These are phyloP conservation scores for Beauveria australis DNA, from an alignment of 2,329 filamentous ascomycete genomes.

Conservation along the genomic window DNA sequence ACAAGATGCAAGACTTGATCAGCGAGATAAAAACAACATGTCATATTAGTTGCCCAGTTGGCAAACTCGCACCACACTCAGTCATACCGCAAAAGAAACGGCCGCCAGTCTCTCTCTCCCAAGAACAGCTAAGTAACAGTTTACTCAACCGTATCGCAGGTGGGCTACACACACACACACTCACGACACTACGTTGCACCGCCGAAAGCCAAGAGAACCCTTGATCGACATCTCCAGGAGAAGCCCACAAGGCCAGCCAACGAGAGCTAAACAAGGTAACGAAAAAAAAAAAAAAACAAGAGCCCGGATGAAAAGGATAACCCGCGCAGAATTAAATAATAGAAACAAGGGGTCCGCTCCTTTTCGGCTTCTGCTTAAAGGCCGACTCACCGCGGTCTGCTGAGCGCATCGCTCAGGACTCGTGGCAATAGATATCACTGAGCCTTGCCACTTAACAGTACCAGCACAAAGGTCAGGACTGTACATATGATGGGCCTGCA, in stretches of 20 bases:
- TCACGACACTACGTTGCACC: not conserved
- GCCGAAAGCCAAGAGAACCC: slow-evolving; percentile 1
- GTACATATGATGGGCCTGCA: too few species aligned
- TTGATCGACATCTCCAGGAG: slow-evolving; percentile 9
- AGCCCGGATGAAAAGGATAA: not conserved
- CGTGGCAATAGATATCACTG: too few species aligned
- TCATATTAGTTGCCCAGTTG: not conserved
- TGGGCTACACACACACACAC: not conserved
- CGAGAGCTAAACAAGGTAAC: not conserved
- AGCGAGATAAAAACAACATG: too few species aligned
- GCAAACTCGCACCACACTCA: too few species aligned
- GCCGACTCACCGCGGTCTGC: not conserved
- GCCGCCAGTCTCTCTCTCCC: too few species aligned
- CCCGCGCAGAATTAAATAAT: not conserved
- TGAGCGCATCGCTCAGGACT: not conserved
- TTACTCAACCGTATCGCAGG: not conserved
- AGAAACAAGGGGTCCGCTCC: not conserved
- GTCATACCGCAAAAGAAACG: too few species aligned
- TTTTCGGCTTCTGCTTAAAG: not conserved
- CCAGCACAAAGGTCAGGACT: too few species aligned
- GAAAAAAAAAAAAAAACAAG: not conserved
- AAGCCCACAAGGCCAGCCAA: not conserved
- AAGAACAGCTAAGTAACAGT: not conserved
- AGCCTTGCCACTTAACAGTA: too few species aligned
- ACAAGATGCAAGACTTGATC: not conserved